Conservation (phyloP, 768 basidiomycete genomes). For the Mycena filopes region DNA sequence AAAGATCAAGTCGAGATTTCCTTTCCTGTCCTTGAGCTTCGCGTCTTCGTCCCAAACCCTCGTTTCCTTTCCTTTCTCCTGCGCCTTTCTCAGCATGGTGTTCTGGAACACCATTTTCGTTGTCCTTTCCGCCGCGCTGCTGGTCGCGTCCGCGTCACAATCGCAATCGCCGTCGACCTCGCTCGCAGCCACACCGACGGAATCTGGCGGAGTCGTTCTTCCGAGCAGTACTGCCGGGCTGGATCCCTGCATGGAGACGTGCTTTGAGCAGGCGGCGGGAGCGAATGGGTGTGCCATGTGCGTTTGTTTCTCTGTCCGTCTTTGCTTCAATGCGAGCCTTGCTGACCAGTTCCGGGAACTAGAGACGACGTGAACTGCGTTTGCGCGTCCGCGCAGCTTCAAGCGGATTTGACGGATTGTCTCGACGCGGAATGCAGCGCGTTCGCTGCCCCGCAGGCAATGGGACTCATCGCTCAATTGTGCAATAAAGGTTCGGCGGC, state of each 20-base stretch:
- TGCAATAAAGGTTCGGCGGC: slow-evolving; percentile 30
- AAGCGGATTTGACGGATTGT: slow-evolving; percentile 29
- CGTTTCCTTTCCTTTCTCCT: neutral
- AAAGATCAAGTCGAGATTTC: slow-evolving; percentile 9
- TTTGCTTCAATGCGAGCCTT: neutral
- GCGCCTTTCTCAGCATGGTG: slow-evolving; percentile 22
- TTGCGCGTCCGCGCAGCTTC: slow-evolving; percentile 32
- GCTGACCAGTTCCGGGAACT: neutral
- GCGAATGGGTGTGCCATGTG: slow-evolving; percentile 27
- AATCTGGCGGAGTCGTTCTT: slow-evolving; percentile 28
- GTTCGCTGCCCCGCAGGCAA: slow-evolving; percentile 27
- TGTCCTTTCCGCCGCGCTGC: slow-evolving; percentile 17
- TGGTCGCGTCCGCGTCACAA: slow-evolving; percentile 16
- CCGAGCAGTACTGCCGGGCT: slow-evolving; percentile 32
- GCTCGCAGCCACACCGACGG: slow-evolving; percentile 19
- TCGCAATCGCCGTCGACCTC: slow-evolving; percentile 24
- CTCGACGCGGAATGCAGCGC: slow-evolving; percentile 32
- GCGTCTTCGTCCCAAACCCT: neutral
- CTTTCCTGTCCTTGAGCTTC: neutral
- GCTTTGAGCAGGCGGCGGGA: slow-evolving; percentile 26
- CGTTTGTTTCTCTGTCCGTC: neutral
- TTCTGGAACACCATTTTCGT: slow-evolving; percentile 29
- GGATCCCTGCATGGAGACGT: slow-evolving; percentile 34
- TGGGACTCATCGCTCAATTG: slow-evolving; percentile 27
- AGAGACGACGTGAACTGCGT: slow-evolving; percentile 31